Evolutionary conservation across 352 stramenopile species (phyloP), one percentile per base, ranked within the genome.

Genomic region (Pythium aquatile): DNA sequence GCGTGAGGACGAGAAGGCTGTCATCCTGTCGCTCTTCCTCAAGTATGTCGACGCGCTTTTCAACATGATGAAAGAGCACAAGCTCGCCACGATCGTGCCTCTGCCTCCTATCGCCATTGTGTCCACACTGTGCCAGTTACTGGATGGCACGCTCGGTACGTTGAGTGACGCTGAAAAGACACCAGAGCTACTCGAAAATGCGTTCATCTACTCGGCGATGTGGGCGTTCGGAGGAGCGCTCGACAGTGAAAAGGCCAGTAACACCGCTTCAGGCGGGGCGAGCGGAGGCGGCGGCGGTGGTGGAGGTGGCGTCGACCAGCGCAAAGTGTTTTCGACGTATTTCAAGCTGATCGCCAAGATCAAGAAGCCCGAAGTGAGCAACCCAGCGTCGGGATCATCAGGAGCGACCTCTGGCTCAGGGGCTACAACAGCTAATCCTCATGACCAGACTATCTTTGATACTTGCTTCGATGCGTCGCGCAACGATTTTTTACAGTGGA

Each of bases 191-290:
- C 75, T 99, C 39, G 96, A 99, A 63, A 97, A 97, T 55, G 81
- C 97, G 11, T 99, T 99, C 76, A 83, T 96, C 17, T 98, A 98
- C 71, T 97, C 88, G 57, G 82, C 88, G 11, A 79, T 98, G 62
- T 99, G 97, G 97, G 96, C 96, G 2, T 99, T 99, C 72, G 96
- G 96, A 17, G 97, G 96, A 55, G 78, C 90, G 2, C 87, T 99
- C 46, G 88, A 97, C 26, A 84, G 89, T 53, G 95, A 99, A 20
- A 79, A 87, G 42, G 69, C 69, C 0, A 82, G 33, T 35, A 24
- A 24, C 24, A 30, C n/a, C 13, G 24, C 44, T 42, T 7, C 53
- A 20, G 35, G 39, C 11, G 53, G 49, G 24, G 17, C 24, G 24
- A 29, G 46, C 8, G 56, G 55, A 11, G 59, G 65, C 7, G 44